Percentiles rank a stretch among this genome's conserved stretches.
Conservation (phyloP, 1,284 basidiomycete genomes). For the Ceratobasidium sp. region DNA sequence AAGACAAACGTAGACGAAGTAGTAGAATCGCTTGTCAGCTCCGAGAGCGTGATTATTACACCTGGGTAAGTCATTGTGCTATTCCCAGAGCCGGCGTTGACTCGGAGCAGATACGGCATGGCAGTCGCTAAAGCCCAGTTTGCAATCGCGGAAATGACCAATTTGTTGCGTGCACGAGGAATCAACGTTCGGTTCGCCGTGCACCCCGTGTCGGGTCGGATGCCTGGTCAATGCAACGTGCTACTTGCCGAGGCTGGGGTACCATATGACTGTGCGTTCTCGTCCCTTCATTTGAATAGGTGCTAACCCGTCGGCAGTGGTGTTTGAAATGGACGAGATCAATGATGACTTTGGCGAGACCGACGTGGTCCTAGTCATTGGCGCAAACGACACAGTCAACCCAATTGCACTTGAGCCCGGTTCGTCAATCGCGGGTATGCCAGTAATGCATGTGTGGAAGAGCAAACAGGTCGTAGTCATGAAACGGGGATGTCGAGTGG, state of each 20-base stretch:
- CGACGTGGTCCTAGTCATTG: slow-evolving; percentile 71
- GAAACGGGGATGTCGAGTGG: slow-evolving; percentile 88
- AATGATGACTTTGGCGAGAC: slow-evolving; percentile 87
- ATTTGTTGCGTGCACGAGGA: slow-evolving; percentile 70
- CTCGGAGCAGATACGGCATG: slow-evolving; percentile 77
- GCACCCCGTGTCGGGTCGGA: slow-evolving; percentile 58
- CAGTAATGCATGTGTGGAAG: slow-evolving; percentile 88
- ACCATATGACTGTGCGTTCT: slow-evolving; percentile 78
- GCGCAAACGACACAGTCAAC: slow-evolving; percentile 87
- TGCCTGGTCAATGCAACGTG: slow-evolving; percentile 88
- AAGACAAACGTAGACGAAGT: slow-evolving; percentile 78
- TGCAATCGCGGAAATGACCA: slow-evolving; percentile 81
- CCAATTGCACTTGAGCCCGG: slow-evolving; percentile 86
- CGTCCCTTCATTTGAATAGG: not conserved
- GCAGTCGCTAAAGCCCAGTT: slow-evolving; percentile 88
- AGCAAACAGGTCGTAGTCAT: slow-evolving; percentile 88
- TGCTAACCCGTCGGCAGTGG: slow-evolving; percentile 58
- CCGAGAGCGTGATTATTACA: slow-evolving; percentile 84
- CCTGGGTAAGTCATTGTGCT: slow-evolving; percentile 13
- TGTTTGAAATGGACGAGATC: slow-evolving; percentile 90
- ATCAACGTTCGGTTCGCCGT: slow-evolving; percentile 64
- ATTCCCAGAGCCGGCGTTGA: slow-evolving; percentile 32
- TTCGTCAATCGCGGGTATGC: slow-evolving; percentile 87
- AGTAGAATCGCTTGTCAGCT: slow-evolving; percentile 73
- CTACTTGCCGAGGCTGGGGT: slow-evolving; percentile 85